Evolutionary conservation across 495 filamentous ascomycete species (phyloP).

Genomic region (Gamarada debralockiae): DNA sequence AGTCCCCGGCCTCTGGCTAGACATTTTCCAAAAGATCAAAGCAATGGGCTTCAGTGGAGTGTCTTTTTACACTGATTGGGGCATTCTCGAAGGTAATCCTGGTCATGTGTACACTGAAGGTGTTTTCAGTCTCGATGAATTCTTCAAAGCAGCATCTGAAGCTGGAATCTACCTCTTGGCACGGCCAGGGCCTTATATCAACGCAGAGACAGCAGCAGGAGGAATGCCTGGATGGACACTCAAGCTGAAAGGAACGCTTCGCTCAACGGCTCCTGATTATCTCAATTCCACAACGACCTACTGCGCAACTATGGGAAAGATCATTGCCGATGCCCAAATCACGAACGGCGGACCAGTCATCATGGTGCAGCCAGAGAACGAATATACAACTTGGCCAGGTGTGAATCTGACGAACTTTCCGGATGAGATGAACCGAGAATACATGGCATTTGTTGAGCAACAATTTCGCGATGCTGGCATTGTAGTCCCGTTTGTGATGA

Average conservation of each 20-base stretch:
- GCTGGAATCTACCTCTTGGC: constrained; percentile 70
- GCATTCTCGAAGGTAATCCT: constrained; percentile 64
- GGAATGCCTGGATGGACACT: constrained; percentile 40
- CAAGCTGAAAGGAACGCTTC: constrained; percentile 52
- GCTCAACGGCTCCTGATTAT: constrained; percentile 53
- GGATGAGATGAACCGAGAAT: constrained; percentile 49
- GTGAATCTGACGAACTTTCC: constrained; percentile 16
- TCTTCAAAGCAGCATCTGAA: constrained; percentile 64
- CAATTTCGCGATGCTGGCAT: constrained; percentile 65
- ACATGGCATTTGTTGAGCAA: constrained; percentile 64
- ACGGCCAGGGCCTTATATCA: constrained; percentile 42
- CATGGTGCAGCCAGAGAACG: constrained; percentile 73
- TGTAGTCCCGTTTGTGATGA: constrained; percentile 67
- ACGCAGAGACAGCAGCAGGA: constrained; percentile 50
- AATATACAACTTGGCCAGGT: constrained; percentile 43
- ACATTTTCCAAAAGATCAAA: constrained; percentile 74
- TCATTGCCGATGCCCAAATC: constrained; percentile 71
- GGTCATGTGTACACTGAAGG: constrained; percentile 65
- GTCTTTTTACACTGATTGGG: constrained; percentile 77
- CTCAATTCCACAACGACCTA: constrained; percentile 62
- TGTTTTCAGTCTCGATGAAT: constrained; percentile 59
- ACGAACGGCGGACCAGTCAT: constrained; percentile 74
- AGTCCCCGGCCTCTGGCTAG: constrained; percentile 33
- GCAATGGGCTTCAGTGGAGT: constrained; percentile 68
- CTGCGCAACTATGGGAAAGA: constrained; percentile 44